Percentiles rank a stretch among this genome's conserved stretches.
Evolutionary conservation across 768 basidiomycete species (phyloP).

Genomic region (Udeniomyces megalosporus): DNA sequence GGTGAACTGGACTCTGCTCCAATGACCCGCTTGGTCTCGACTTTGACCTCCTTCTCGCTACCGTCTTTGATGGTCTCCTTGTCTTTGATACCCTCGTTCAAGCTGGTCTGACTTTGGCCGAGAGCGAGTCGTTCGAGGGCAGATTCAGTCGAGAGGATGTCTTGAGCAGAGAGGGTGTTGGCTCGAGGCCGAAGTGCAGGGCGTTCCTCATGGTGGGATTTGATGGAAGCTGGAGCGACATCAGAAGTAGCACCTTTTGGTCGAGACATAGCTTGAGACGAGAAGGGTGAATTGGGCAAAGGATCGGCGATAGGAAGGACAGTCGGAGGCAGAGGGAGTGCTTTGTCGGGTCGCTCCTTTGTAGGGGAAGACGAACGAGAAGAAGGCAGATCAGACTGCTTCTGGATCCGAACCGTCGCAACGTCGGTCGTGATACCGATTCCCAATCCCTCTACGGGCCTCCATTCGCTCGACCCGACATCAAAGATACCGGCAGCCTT

Average conservation of each 20-base stretch:
- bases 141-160: slow-evolving; percentile 5
- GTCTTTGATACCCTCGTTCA: background rate
- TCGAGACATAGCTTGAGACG: background rate
- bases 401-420: background rate
- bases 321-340: background rate
- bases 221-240: background rate
- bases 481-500: background rate
- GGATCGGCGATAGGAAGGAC: too few relatives aligned
- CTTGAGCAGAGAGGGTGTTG: slow-evolving; percentile 1
- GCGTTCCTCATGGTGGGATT: background rate
- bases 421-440: background rate
- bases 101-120: background rate
- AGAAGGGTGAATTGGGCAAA: background rate
- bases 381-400: background rate
- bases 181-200: background rate
- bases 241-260: background rate
- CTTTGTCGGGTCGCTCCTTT: slow-evolving; percentile 3
- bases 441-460: background rate
- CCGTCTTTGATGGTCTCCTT: background rate
- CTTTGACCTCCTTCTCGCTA: slow-evolving; percentile 6
- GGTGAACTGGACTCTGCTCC: background rate
- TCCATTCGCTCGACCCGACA: background rate
- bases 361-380: background rate
- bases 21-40: background rate
- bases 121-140: slow-evolving; percentile 5